Percentiles rank a stretch among this genome's conserved stretches.
Evolutionary conservation across 306 rosid genomes (phyloP).

Genomic region (Fragaria vesca): DNA sequence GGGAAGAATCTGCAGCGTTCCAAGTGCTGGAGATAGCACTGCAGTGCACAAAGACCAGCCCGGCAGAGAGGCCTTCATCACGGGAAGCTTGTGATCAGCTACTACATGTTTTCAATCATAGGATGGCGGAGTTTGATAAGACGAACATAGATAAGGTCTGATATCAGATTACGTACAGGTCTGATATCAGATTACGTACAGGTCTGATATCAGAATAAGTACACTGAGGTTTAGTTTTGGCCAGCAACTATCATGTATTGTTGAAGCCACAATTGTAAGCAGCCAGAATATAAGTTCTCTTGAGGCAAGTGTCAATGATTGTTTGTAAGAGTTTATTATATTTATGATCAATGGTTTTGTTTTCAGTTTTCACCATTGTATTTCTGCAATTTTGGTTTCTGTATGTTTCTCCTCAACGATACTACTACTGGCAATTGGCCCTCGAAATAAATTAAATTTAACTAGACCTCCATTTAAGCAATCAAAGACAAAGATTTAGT

Average conservation of each 20-base stretch:
- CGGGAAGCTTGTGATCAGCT: slow-evolving; percentile 74
- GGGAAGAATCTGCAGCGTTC: slow-evolving; percentile 59
- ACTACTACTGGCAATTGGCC: background rate
- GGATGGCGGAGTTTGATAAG: slow-evolving; percentile 46
- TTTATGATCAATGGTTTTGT: too few relatives aligned
- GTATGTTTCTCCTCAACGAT: background rate
- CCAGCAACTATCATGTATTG: background rate
- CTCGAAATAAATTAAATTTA: background rate
- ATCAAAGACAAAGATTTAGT: background rate
- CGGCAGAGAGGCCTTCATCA: slow-evolving; percentile 77
- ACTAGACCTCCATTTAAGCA: background rate
- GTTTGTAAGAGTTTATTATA: too few relatives aligned
- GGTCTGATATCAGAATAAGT: background rate
- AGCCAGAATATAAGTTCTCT: background rate
- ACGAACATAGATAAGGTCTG: slow-evolving; percentile 15
- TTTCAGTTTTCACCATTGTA: background rate
- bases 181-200: too few relatives aligned
- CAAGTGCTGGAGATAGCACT: slow-evolving; percentile 88
- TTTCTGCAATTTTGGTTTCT: too few relatives aligned
- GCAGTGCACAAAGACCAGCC: slow-evolving; percentile 76
- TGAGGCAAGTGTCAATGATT: too few relatives aligned
- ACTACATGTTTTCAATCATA: slow-evolving; percentile 52
- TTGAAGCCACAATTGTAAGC: background rate
- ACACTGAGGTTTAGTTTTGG: background rate
- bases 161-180: background rate